phyloP scores from a whole-genome alignment of 441 rosid species.

The Gossypium laxum region DNA sequence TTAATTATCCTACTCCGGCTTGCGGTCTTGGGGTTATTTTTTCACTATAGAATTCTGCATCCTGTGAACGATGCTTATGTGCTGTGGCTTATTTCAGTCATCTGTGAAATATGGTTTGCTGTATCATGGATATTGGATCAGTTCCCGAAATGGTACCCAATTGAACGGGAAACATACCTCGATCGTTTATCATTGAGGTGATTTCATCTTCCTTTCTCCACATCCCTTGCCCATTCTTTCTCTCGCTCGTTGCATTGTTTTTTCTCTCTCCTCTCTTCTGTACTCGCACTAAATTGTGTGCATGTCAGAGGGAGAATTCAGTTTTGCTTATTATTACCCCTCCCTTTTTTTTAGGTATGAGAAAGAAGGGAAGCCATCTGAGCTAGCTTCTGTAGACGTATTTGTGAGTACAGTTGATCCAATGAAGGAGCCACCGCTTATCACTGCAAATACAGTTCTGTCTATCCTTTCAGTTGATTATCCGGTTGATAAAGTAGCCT shows the following conservation, averaged over 20 bases:
- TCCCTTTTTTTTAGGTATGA: conserved; percentile 48
- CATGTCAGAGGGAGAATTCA: not conserved
- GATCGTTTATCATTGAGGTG: conserved; percentile 85
- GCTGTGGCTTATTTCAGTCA: conserved; percentile 81
- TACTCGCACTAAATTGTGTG: not conserved
- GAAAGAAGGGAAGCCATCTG: conserved; percentile 77
- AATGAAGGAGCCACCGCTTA: conserved; percentile 86
- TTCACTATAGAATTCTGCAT: conserved; percentile 81
- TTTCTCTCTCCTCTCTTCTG: not conserved
- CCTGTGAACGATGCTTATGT: conserved; percentile 78
- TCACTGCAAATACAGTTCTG: conserved; percentile 91
- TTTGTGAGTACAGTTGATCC: conserved; percentile 98
- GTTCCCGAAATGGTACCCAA: conserved; percentile 90
- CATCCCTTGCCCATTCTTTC: not conserved
- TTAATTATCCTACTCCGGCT: conserved; percentile 69
- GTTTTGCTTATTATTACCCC: not conserved
- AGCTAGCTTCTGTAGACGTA: conserved; percentile 58
- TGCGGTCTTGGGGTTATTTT: conserved; percentile 70
- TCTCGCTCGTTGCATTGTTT: not conserved
- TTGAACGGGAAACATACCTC: conserved; percentile 80
- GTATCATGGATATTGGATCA: conserved; percentile 94
- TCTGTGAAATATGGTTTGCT: conserved; percentile 97
- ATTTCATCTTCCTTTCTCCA: not conserved
- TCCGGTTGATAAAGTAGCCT: conserved; percentile 84
- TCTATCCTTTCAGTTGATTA: conserved; percentile 92